Evolutionary conservation across 768 basidiomycete genomes (phyloP).

Genomic region (Suillus luteus): DNA sequence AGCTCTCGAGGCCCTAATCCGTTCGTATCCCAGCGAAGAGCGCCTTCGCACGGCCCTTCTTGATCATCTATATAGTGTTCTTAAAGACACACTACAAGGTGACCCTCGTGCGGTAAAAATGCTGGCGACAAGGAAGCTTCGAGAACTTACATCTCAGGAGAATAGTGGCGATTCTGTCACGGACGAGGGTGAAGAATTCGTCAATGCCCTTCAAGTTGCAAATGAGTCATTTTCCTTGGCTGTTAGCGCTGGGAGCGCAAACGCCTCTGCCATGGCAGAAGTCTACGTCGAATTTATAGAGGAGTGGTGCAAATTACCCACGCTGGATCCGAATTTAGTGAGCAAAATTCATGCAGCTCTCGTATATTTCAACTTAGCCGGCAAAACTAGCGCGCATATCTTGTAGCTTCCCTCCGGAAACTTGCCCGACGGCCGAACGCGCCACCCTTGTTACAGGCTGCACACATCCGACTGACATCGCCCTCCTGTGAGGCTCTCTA

Average conservation of each 20-base stretch:
- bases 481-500: conserved; percentile 39
- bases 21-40: conserved; percentile 43
- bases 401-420: conserved; percentile 46
- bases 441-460: conserved; percentile 35
- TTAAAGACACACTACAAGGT: conserved; percentile 38
- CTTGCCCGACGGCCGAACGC: conserved; percentile 29
- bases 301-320: conserved; percentile 45
- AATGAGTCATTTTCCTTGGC: conserved; percentile 33
- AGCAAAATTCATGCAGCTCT: conserved; percentile 24
- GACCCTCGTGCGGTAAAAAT: conserved; percentile 42
- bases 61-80: conserved; percentile 44
- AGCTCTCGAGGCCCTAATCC: conserved; percentile 44
- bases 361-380: conserved; percentile 1
- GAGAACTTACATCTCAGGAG: conserved; percentile 30
- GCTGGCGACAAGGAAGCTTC: conserved; percentile 39
- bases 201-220: conserved; percentile 33
- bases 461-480: conserved; percentile 35
- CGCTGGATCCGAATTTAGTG: conserved; percentile 35
- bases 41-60: conserved; percentile 43
- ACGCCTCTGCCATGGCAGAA: conserved; percentile 28
- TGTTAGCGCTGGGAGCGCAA: conserved; percentile 29
- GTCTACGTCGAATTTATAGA: conserved; percentile 48
- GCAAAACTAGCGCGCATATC: conserved; percentile 52
- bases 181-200: conserved; percentile 23
- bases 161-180: conserved; percentile 13